These are phyloP conservation scores for Tieghemostelium lacteum DNA, from an alignment of 78 protist genomes.

Conservation along the genomic window DNA sequence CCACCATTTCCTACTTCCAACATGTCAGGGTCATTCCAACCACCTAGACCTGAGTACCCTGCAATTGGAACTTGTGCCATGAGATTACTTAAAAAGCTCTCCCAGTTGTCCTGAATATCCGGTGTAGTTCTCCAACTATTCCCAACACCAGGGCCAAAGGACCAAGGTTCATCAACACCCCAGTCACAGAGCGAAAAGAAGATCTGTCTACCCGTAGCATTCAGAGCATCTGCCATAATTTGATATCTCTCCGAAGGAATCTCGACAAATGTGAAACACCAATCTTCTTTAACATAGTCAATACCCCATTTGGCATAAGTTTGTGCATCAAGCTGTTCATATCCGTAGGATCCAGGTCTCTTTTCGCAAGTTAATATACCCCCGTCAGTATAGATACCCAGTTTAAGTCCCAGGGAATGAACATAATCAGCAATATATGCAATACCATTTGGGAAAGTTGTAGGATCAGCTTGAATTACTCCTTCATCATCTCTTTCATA, in stretches of 20 bases:
- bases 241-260: conserved; percentile 63
- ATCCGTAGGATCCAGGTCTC: conserved; percentile 80
- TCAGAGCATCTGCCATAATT: conserved; percentile 83
- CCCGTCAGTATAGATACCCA: conserved; percentile 91
- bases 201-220: conserved; percentile 79
- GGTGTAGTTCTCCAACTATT: conserved; percentile 87
- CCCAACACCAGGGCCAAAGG: conserved; percentile 71
- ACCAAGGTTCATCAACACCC: conserved; percentile 70
- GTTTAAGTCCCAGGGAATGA: conserved; percentile 84
- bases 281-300: conserved; percentile 85
- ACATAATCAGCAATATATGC: conserved; percentile 83
- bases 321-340: conserved; percentile 76
- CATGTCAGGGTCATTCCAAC: conserved; percentile 87
- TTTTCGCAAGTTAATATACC: conserved; percentile 91
- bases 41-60: conserved; percentile 60
- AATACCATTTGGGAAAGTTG: conserved; percentile 89
- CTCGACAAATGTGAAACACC: conserved; percentile 70
- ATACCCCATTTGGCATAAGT: conserved; percentile 86
- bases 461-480: conserved; percentile 77
- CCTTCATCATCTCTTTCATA: conserved; percentile 16
- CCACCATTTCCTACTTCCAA: conserved; percentile 87
- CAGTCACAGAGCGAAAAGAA: conserved; percentile 87
- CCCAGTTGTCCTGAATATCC: conserved; percentile 73
- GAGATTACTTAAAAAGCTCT: conserved; percentile 39
- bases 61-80: conserved; percentile 32